Evolutionary conservation across 2,329 filamentous ascomycete species (phyloP), one percentile per base, ranked within the genome.

Genomic region (Dothistroma pini): DNA sequence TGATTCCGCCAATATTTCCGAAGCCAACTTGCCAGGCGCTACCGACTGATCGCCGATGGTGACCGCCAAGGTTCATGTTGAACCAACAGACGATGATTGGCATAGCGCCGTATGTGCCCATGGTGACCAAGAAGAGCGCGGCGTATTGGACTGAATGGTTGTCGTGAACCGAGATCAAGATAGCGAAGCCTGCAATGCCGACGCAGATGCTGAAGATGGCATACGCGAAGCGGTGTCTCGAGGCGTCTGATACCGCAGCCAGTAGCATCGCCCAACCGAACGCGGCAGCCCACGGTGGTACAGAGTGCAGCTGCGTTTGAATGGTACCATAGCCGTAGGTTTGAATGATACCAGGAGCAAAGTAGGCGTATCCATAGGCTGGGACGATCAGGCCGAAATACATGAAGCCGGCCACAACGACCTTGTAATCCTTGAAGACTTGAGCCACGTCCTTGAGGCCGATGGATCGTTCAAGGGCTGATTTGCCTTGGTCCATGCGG

Each of bases 251-350:
- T 21, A 86, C 68, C 55, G 80, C 85, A 0, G 93, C 92, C 3
- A 92, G 76, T 4, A 87, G 25, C 85, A 96, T 91, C 32, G 89
- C 87, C 69, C 95, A 90, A 4, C 72, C 89, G 68, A 96, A 96
- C 0, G 91, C 89, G 1, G 81, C 89, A 2, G 85, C 86, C 86
- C 86, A 89, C 0, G 86, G 81, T 3, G 82, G 82, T 0, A 84
- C 82, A 14, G 76, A 79, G 72, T 83, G 79, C 1, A 84, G 72
- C 59, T 84, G 82, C 0, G 82, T 84, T 63, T 81, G 74, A 63
- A 84, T 83, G 0, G 75, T 70, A n/a, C 75, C 74, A 74, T 84
- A 84, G 31, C 79, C 81, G 65, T 80, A 83, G 19, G 66, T 65
- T 54, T 78, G 75, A 64, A 83, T 79, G 66, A 83, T 83, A 16